Evolutionary conservation across 2,329 filamentous ascomycete species (phyloP).

Genomic region (Sporothrix brasiliensis): DNA sequence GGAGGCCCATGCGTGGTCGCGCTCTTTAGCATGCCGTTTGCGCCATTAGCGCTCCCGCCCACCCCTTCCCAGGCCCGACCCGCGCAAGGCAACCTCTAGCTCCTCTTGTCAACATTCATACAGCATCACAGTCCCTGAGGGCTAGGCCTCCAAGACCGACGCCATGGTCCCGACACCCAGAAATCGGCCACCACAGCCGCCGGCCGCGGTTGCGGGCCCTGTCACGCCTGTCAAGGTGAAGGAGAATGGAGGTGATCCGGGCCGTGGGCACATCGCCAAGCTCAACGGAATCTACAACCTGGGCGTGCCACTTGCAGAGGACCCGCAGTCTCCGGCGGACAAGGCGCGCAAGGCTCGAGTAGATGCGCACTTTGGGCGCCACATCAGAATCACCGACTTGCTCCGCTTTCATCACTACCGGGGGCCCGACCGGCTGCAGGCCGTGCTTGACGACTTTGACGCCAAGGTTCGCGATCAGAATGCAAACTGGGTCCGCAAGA

Average conservation of each 20-base stretch:
- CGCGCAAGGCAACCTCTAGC: neutral
- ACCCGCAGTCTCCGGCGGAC: conserved; percentile 34
- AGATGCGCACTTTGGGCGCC: conserved; percentile 35
- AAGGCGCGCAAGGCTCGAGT: conserved; percentile 33
- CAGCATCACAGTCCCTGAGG: neutral
- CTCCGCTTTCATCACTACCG: conserved; percentile 38
- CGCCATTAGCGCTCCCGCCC: conserved; percentile 25
- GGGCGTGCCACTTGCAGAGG: conserved; percentile 37
- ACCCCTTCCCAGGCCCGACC: conserved; percentile 13
- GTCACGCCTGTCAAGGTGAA: conserved; percentile 34
- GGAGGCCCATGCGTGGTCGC: neutral
- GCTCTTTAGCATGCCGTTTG: conserved; percentile 7
- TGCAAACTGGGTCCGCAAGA: conserved; percentile 38
- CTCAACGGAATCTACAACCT: conserved; percentile 41
- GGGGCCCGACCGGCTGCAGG: conserved; percentile 32
- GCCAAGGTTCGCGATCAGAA: conserved; percentile 35
- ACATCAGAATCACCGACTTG: conserved; percentile 36
- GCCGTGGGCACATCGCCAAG: conserved; percentile 35
- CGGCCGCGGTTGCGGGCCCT: neutral
- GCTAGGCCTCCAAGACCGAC: neutral
- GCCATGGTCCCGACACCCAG: conserved; percentile 11
- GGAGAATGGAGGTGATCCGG: conserved; percentile 28
- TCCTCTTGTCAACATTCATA: neutral
- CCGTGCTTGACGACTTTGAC: conserved; percentile 37
- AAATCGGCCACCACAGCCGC: neutral